Evolutionary conservation across 2,329 filamentous ascomycete genomes (phyloP), one percentile per base, ranked within the genome.

Genomic region (Gaeumannomyces tritici): DNA sequence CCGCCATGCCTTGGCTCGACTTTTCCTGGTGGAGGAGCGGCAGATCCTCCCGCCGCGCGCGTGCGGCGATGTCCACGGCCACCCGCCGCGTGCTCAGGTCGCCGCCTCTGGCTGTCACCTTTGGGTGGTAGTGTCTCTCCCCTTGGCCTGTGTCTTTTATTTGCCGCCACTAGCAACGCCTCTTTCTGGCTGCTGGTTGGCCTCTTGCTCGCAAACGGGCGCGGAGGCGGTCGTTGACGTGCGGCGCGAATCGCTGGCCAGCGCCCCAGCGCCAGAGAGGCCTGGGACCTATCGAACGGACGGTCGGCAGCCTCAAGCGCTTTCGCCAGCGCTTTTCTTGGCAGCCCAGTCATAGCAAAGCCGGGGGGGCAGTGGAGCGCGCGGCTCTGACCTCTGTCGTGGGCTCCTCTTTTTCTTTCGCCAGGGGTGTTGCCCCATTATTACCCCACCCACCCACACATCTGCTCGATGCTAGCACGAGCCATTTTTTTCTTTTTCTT

Each of bases 341-440:
- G 33, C 33, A 56, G 55, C 6, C 55, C 55, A 18, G 55, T 26
- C 28, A 24, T 56, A 24, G 55, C 24, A 18, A 56, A 28, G 26
- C 55, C 24, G 26, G 26, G 55, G 26, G 28, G 9, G 26, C 12
- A 3, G 59, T 55, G 54, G 60, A 61, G 51, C 60, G 60, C 60
- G 60, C 60, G 60, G 60, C 60, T 61, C 60, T 35, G 55, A 57
- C 54, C n/a, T 55, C 42, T 51, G 9, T n/a, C 18, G 15, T 24
- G 7, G 42, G n/a, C 42, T 24, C 42, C 42, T 55, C 31, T 31
- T 33, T 21, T 3, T 55, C 15, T 29, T 29, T 15, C 15, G 35
- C 59, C 35, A 60, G 59, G 59, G 59, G 35, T 21, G 6, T 18
- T 8, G 42, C 13, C 42, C n/a, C 21, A 27, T 8, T 12, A 8